Conservation (phyloP, 1,284 basidiomycete genomes). For the Pterulicium gracile region DNA sequence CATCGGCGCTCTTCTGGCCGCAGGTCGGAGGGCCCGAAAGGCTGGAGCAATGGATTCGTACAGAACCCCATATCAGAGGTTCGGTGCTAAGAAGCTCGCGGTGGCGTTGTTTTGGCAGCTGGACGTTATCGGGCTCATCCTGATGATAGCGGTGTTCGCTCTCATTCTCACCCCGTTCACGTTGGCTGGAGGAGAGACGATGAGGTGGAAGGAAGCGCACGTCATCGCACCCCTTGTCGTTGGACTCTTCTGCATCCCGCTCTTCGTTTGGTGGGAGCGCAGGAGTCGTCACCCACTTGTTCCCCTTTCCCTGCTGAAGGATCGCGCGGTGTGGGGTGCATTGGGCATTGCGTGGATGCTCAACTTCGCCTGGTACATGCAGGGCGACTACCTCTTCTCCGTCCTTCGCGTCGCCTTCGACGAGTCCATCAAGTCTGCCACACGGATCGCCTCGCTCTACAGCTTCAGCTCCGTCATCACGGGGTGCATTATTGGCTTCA, state of each 20-base stretch:
- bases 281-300: slow-evolving; percentile 23
- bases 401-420: slow-evolving; percentile 24
- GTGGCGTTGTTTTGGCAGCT: slow-evolving; percentile 26
- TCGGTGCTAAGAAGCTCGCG: slow-evolving; percentile 9
- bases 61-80: slow-evolving; percentile 15
- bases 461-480: slow-evolving; percentile 24
- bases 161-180: slow-evolving; percentile 26
- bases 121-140: slow-evolving; percentile 24
- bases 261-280: slow-evolving; percentile 24
- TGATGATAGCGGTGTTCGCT: slow-evolving; percentile 20
- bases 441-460: slow-evolving; percentile 25
- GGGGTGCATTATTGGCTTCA: slow-evolving; percentile 22
- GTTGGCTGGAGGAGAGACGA: slow-evolving; percentile 20
- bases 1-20: slow-evolving; percentile 18
- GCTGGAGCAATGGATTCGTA: slow-evolving; percentile 17
- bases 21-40: slow-evolving; percentile 13
- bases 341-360: slow-evolving; percentile 23
- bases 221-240: slow-evolving; percentile 27
- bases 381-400: slow-evolving; percentile 21
- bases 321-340: slow-evolving; percentile 23
- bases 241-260: slow-evolving; percentile 22
- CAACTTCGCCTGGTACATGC: slow-evolving; percentile 24
- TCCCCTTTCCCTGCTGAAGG: slow-evolving; percentile 22
- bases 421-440: slow-evolving; percentile 20
- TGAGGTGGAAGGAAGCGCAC: slow-evolving; percentile 20